Evolutionary conservation across 257 asterid genomes (phyloP).

Genomic region (Capsicum baccatum): DNA sequence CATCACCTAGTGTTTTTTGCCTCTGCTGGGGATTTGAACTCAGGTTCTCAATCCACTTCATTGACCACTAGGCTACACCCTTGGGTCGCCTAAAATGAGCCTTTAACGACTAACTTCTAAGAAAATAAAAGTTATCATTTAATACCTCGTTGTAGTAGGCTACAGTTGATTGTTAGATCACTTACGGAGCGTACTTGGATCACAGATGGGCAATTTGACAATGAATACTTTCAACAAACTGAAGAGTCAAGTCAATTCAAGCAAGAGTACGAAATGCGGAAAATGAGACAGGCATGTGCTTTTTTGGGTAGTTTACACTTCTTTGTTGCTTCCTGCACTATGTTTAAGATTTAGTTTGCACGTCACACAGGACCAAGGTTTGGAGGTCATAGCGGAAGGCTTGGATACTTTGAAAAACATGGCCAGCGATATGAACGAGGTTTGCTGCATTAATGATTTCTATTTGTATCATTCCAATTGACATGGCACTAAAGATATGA

Average conservation of each 20-base stretch:
- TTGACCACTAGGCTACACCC: too few relatives aligned
- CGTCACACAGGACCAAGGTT: constrained; percentile 81
- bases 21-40: too few relatives aligned
- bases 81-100: not conserved
- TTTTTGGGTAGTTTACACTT: constrained; percentile 30
- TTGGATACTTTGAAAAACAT: constrained; percentile 90
- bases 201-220: constrained; percentile 86
- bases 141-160: not conserved
- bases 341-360: constrained; percentile 26
- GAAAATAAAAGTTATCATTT: not conserved
- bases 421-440: constrained; percentile 99
- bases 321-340: constrained; percentile 17
- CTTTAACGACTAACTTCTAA: not conserved
- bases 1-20: too few relatives aligned
- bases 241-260: constrained; percentile 89
- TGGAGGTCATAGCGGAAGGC: constrained; percentile 93
- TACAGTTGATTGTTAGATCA: constrained; percentile 32
- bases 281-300: constrained; percentile 84
- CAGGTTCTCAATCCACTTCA: too few relatives aligned
- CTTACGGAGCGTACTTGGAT: constrained; percentile 38
- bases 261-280: constrained; percentile 98
- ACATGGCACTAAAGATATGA: constrained; percentile 3
- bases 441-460: constrained; percentile 41
- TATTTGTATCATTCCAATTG: constrained; percentile 29
- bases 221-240: constrained; percentile 90